Percentiles rank a stretch among this genome's conserved stretches.
phyloP scores from a whole-genome alignment of 352 stramenopile species.

The Thraustotheca clavata region DNA sequence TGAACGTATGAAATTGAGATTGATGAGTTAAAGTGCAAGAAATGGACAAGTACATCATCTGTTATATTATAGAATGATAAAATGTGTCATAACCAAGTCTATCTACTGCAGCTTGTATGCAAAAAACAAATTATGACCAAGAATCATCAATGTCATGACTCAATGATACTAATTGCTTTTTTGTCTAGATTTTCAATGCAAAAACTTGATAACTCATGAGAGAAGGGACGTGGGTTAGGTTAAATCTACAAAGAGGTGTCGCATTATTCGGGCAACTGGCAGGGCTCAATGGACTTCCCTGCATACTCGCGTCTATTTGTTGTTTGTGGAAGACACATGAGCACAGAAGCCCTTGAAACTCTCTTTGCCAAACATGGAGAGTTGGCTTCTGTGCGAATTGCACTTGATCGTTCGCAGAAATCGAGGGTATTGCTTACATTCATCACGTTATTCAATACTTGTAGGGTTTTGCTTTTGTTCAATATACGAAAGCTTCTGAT shows the following conservation, averaged over 20 bases:
- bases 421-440: neutral
- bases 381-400: constrained; percentile 13
- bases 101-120: no score
- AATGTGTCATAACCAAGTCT: no score
- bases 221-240: neutral
- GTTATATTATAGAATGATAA: no score
- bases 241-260: neutral
- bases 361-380: constrained; percentile 6
- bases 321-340: constrained; percentile 9
- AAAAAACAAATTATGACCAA: no score
- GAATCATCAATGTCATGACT: no score
- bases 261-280: neutral
- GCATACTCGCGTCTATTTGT: constrained; percentile 16
- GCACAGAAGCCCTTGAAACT: constrained; percentile 2
- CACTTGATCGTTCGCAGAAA: constrained; percentile 17
- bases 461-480: constrained; percentile 21
- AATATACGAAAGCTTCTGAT: constrained; percentile 8
- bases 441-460: neutral
- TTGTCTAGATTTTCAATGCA: no score
- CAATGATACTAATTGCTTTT: no score
- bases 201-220: neutral
- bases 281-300: neutral
- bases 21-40: no score
- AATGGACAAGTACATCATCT: no score
- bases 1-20: no score